Conservation (phyloP, 202 grass and related monocot genomes). For the Eragrostis tef region DNA sequence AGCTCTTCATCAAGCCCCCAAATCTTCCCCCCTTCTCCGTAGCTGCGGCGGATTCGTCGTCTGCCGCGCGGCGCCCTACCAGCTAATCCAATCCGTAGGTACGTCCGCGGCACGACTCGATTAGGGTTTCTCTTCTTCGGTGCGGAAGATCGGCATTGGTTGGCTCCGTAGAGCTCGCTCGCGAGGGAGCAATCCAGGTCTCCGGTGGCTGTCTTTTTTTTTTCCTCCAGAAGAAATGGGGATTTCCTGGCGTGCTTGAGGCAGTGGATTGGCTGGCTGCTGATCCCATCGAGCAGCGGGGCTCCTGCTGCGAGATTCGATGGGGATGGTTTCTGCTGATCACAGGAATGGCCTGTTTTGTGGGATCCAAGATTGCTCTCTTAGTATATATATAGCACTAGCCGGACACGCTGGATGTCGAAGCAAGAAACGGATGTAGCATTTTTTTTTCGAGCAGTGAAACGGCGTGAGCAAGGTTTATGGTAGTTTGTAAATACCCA, state of each 20-base stretch:
- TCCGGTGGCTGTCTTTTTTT: background rate
- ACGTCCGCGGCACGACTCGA: background rate
- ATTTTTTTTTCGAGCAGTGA: too few species aligned
- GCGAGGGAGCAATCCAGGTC: background rate
- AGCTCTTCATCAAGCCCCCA: too few species aligned
- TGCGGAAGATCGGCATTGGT: background rate
- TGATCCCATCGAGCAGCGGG: conserved; percentile 30
- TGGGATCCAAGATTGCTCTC: background rate
- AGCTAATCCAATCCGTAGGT: background rate
- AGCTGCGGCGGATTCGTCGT: background rate
- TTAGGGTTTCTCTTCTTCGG: background rate
- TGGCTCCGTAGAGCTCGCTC: background rate
- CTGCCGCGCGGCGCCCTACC: background rate
- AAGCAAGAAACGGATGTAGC: background rate
- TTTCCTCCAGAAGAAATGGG: background rate
- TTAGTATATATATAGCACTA: background rate
- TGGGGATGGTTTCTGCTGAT: conserved; percentile 1
- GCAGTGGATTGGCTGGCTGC: conserved; percentile 36
- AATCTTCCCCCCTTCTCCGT: background rate
- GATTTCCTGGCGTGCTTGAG: background rate
- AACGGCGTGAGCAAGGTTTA: background rate
- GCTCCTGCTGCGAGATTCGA: conserved; percentile 13
- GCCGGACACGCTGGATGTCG: background rate
- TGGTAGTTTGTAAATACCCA: background rate
- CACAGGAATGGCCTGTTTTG: background rate